Conservation (phyloP, 2,329 filamentous ascomycete species). For the Pestalotiopsis sp. region DNA sequence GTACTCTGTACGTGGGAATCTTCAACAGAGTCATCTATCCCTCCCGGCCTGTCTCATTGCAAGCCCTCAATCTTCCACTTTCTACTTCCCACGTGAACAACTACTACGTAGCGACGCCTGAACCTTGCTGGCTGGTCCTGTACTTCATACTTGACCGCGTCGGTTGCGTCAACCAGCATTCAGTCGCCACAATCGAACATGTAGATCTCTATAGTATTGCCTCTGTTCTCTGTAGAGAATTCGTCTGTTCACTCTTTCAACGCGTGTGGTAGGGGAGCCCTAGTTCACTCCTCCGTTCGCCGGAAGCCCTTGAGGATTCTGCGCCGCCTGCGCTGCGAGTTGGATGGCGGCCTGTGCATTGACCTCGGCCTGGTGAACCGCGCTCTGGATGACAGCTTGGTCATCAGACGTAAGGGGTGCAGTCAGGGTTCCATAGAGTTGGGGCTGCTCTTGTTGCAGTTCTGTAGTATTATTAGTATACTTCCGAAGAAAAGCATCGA, state of each 20-base stretch:
- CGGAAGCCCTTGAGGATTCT: slow-evolving; percentile 10
- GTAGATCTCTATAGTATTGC: not conserved
- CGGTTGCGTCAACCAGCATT: no score
- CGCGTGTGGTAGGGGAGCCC: not conserved
- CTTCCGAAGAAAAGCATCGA: not conserved
- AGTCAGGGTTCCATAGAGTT: slow-evolving; percentile 81
- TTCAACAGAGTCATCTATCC: not conserved
- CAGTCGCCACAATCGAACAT: no score
- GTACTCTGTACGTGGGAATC: slow-evolving; percentile 3
- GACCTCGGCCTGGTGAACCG: slow-evolving; percentile 26
- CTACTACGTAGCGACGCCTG: not conserved
- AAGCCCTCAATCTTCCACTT: not conserved
- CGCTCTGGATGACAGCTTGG: slow-evolving; percentile 24
- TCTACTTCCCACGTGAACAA: not conserved
- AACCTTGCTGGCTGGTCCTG: not conserved
- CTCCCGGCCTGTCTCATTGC: slow-evolving; percentile 2
- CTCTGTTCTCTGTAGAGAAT: not conserved
- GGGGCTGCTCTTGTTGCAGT: slow-evolving; percentile 88
- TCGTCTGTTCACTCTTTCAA: not conserved
- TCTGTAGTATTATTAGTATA: slow-evolving; percentile 52
- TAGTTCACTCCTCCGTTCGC: slow-evolving; percentile 26
- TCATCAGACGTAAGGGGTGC: slow-evolving; percentile 40
- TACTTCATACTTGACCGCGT: no score
- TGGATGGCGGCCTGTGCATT: slow-evolving; percentile 23
- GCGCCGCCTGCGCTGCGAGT: slow-evolving; percentile 17